Percentiles rank a stretch among this genome's conserved stretches.
phyloP scores from a whole-genome alignment of 345 rosid genomes.

The Eucalyptus regnans region DNA sequence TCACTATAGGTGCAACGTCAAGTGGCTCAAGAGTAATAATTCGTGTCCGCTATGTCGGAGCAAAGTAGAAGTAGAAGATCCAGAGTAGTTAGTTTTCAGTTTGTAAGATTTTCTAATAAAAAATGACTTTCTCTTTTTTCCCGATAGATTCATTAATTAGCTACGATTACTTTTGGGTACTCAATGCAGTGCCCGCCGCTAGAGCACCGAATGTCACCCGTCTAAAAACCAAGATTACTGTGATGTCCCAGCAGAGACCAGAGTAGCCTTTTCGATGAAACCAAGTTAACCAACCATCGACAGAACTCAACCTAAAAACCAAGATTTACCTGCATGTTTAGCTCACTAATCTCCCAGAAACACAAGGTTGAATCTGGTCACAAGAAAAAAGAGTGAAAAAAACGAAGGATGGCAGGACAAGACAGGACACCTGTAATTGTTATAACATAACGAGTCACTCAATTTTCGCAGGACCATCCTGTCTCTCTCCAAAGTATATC shows the following conservation, averaged over 20 bases:
- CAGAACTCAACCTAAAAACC: neutral
- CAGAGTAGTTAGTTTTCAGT: neutral
- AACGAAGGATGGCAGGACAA: neutral
- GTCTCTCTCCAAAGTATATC: neutral
- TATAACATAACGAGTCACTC: neutral
- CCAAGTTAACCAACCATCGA: neutral
- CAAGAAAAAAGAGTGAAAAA: neutral
- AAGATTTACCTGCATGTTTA: neutral
- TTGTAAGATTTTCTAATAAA: neutral
- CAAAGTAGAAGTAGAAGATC: neutral
- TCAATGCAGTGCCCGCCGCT: neutral
- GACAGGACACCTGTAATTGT: neutral
- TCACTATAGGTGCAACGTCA: neutral
- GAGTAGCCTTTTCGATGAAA: neutral
- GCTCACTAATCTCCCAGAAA: neutral
- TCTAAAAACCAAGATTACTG: accelerated
- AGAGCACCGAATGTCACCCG: no score
- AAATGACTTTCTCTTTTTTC: neutral
- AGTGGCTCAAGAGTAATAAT: neutral
- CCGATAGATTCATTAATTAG: neutral
- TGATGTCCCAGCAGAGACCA: neutral
- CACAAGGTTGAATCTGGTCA: neutral
- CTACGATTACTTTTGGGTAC: neutral
- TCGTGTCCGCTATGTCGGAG: neutral
- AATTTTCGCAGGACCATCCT: neutral